A percentile compares a stretch with the other conserved stretches of the same genome.
Conservation (phyloP, 2,329 filamentous ascomycete species). For the Pseudocercospora crystallina region DNA sequence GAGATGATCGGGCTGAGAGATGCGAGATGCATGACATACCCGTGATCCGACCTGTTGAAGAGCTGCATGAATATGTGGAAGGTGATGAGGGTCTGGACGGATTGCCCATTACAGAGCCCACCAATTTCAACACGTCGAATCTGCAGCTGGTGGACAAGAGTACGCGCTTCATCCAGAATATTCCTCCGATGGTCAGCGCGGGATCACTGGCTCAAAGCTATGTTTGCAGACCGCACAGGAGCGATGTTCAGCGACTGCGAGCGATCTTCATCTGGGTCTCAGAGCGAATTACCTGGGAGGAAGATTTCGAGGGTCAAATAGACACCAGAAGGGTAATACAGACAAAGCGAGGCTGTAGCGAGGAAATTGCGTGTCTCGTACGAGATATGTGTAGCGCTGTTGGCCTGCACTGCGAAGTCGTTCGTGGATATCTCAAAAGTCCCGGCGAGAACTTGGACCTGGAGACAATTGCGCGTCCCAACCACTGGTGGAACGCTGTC, state of each 20-base stretch:
- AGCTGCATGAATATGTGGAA: conserved; percentile 78
- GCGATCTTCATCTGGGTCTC: conserved; percentile 97
- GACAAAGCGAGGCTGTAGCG: conserved; percentile 76
- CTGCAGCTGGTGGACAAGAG: conserved; percentile 92
- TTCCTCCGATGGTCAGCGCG: conserved; percentile 80
- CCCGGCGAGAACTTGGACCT: conserved; percentile 82
- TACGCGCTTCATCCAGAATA: conserved; percentile 75
- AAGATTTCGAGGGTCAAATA: conserved; percentile 82
- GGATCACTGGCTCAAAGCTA: conserved; percentile 84
- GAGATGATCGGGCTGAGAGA: conserved; percentile 77
- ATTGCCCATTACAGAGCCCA: conserved; percentile 75
- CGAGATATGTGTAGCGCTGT: conserved; percentile 92
- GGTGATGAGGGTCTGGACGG: conserved; percentile 89
- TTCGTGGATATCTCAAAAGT: conserved; percentile 85
- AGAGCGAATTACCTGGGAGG: conserved; percentile 95
- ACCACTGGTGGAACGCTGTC: conserved; percentile 98
- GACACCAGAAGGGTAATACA: conserved; percentile 84
- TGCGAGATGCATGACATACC: conserved; percentile 94
- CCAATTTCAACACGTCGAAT: conserved; percentile 70
- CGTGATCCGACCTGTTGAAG: conserved; percentile 84
- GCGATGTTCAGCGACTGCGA: conserved; percentile 85
- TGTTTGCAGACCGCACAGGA: conserved; percentile 89
- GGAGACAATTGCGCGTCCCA: conserved; percentile 78
- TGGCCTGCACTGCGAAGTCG: conserved; percentile 81
- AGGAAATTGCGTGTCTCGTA: conserved; percentile 86